Evolutionary conservation across 2,329 filamentous ascomycete genomes (phyloP).

Genomic region (Trichophyton benhamiae): DNA sequence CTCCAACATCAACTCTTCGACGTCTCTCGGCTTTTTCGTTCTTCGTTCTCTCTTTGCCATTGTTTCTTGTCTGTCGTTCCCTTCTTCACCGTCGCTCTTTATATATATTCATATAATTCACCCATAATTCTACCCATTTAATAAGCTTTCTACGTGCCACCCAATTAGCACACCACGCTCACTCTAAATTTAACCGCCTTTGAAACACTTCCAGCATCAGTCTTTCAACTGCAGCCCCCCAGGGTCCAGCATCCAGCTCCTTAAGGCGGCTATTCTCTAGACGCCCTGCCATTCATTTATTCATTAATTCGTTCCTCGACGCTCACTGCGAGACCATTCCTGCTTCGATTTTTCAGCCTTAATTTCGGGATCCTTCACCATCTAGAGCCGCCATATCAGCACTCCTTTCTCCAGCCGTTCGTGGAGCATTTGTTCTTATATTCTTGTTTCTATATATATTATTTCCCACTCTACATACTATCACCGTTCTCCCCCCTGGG

Average conservation of each 20-base stretch:
- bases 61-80: neutral
- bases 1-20: neutral
- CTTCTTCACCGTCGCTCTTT: constrained; percentile 3
- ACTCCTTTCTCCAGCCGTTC: neutral
- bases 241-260: neutral
- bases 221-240: neutral
- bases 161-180: neutral
- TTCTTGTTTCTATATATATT: constrained; percentile 10
- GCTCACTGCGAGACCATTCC: neutral
- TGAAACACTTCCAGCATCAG: constrained; percentile 5
- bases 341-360: neutral
- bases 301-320: neutral
- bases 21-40: neutral
- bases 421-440: neutral
- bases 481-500: too few species aligned
- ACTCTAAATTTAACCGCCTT: constrained; percentile 3
- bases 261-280: neutral
- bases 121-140: constrained; percentile 4
- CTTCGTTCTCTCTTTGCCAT: neutral
- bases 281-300: neutral
- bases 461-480: neutral
- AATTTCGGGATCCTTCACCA: constrained; percentile 6
- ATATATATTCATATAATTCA: constrained; percentile 1
- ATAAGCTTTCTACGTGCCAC: constrained; percentile 1
- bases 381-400: neutral